Conservation (phyloP, 2,329 filamentous ascomycete species). For the Talaromyces sp. region DNA sequence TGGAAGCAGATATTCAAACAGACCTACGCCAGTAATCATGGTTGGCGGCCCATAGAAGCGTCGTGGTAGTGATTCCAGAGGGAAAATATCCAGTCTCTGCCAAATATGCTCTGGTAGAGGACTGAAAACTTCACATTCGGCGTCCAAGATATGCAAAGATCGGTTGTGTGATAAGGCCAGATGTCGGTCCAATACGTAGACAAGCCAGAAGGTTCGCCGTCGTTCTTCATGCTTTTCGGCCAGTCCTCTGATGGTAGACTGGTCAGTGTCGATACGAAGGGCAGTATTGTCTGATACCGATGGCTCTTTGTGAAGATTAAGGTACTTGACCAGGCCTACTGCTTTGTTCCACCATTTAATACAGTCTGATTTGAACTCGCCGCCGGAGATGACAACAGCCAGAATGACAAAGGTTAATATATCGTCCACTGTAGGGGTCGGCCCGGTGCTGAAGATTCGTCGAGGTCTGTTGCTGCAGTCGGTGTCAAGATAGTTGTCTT, state of each 20-base stretch:
- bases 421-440: background rate
- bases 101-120: slow-evolving; percentile 4
- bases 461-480: background rate
- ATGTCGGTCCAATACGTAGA: slow-evolving; percentile 45
- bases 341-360: slow-evolving; percentile 50
- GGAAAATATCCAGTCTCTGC: background rate
- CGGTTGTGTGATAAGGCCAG: slow-evolving; percentile 49
- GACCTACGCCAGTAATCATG: slow-evolving; percentile 39
- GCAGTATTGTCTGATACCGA: slow-evolving; percentile 23
- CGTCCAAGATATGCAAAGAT: slow-evolving; percentile 45
- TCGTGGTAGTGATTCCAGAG: background rate
- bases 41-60: slow-evolving; percentile 35
- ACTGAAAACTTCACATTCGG: slow-evolving; percentile 43
- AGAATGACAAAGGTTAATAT: background rate
- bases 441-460: background rate
- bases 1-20: slow-evolving; percentile 52
- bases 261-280: slow-evolving; percentile 32
- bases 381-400: slow-evolving; percentile 45
- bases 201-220: background rate
- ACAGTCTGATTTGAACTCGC: slow-evolving; percentile 50
- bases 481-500: background rate
- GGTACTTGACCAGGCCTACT: slow-evolving; percentile 36
- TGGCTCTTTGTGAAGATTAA: slow-evolving; percentile 41
- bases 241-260: background rate
- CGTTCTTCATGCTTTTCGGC: background rate